A percentile compares a stretch with the other conserved stretches of the same genome.
phyloP scores from a whole-genome alignment of 352 stramenopile species.

The Phytophthora multivora region DNA sequence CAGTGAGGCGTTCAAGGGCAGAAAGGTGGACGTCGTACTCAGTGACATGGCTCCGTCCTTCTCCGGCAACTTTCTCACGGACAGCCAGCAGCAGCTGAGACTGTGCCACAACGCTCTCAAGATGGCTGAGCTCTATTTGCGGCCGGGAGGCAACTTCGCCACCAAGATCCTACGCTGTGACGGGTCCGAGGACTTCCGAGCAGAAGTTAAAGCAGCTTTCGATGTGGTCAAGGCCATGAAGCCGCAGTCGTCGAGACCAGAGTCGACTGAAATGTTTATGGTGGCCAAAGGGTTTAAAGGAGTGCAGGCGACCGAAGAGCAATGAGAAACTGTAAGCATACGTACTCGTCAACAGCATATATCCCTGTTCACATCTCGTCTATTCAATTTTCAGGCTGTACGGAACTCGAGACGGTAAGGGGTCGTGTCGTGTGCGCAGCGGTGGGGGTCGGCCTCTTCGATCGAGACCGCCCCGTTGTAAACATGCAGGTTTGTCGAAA shows the following conservation, averaged over 20 bases:
- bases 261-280: constrained; percentile 89
- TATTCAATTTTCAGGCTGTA: constrained; percentile 39
- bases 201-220: constrained; percentile 75
- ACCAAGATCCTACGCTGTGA: constrained; percentile 86
- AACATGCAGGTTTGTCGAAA: constrained; percentile 35
- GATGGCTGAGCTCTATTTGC: constrained; percentile 85
- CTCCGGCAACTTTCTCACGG: constrained; percentile 73
- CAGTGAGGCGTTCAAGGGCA: constrained; percentile 44
- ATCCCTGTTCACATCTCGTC: constrained; percentile 34
- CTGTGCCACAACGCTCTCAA: constrained; percentile 86
- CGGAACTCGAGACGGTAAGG: constrained; percentile 24
- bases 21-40: constrained; percentile 77
- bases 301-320: not conserved
- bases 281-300: constrained; percentile 76
- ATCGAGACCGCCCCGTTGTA: constrained; percentile 33
- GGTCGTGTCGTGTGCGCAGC: constrained; percentile 23
- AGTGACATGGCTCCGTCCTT: constrained; percentile 91
- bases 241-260: constrained; percentile 70
- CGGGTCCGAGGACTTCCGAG: constrained; percentile 76
- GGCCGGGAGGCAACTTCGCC: constrained; percentile 74
- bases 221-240: constrained; percentile 76
- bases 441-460: constrained; percentile 29
- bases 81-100: constrained; percentile 82
- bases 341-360: not conserved
- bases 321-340: not conserved